Base-by-base conservation (phyloP, 202 grass and related monocot genomes). In the Musa balbisiana region DNA sequence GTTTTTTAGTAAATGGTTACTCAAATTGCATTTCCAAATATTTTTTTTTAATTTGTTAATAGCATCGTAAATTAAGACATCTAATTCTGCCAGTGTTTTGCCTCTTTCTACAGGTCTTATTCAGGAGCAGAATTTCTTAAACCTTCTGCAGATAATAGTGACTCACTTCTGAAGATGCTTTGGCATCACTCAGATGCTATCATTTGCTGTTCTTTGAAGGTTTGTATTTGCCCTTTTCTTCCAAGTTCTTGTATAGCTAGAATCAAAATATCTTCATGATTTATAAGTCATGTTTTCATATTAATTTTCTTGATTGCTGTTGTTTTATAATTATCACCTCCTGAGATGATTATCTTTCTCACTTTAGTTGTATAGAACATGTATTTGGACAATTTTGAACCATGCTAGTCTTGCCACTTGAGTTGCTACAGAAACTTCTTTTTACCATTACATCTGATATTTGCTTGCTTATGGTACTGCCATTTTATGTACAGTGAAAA, bases 171-270 rank as follows among this genome's bases (percentile, higher is more conserved):
- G 0, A 84, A 93, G 77, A 54, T 84, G 16, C 76, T 93, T 33
- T 93, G 91, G 91, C 83, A 90, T 14, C 85, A 90, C 56, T 21
- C 59, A 14, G 81, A 72, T 64, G 91, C 91, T 54, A 84, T 93
- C 58, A 33, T 93, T 14, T 93, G 91, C 64, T 93, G 87, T 81
- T 86, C 87, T 59, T 51, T 87, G 6, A 90, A 87, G 91, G 91
- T 93, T 55, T 72, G 63, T 55, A 27, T 19, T 52, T 13, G 2
- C 0, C 16, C 25, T 69, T 29, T 11, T 0, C 19, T 71, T 71
- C 63, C 21, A 65, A 26, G 1, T 13, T 65, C 22, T 26, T 12
- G 14, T 52, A 9, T 70, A 50, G 8, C 16, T 8, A 51, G 43
- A 21, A 51, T 52, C 9, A 52, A 43, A 43, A 10, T 52, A 49